These are phyloP conservation scores for Suhomyces atakaporum DNA, from an alignment of 1,139 yeast species.

Conservation along the genomic window DNA sequence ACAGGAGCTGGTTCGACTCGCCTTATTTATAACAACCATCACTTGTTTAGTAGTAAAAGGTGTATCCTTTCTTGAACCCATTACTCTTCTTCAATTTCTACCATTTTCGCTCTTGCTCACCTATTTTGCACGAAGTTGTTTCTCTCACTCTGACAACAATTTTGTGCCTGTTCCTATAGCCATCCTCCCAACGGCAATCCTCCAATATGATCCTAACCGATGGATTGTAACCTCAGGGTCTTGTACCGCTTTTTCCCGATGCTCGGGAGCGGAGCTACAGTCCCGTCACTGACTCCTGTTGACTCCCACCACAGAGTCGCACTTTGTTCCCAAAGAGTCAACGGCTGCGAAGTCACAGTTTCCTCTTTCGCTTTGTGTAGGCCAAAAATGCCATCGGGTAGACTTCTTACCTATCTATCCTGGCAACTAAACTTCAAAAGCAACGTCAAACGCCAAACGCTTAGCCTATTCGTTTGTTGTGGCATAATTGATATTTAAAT, in stretches of 20 bases:
- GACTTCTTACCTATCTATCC: neutral
- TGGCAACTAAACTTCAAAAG: neutral
- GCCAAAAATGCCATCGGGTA: conserved; percentile 3
- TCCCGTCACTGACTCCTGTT: conserved; percentile 4
- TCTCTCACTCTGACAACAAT: too few relatives aligned
- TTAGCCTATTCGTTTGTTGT: neutral
- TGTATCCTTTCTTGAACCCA: too few relatives aligned
- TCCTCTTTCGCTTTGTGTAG: conserved; percentile 8
- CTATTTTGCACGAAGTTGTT: too few relatives aligned
- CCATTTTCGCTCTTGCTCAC: too few relatives aligned
- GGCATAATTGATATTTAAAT: neutral
- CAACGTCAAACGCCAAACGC: neutral
- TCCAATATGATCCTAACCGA: neutral
- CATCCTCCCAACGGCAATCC: neutral
- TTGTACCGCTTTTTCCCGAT: conserved; percentile 6
- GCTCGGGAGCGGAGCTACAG: conserved; percentile 9
- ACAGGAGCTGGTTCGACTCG: too few relatives aligned
- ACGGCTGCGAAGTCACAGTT: conserved; percentile 14
- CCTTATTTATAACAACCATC: too few relatives aligned
- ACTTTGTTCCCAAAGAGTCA: conserved; percentile 2
- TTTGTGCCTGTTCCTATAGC: too few relatives aligned
- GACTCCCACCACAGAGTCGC: conserved; percentile 4
- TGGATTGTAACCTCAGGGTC: neutral
- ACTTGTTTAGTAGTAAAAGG: too few relatives aligned
- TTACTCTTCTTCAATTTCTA: too few relatives aligned